Conservation (phyloP, 805 yeast species). For the Hanseniaspora meyeri region DNA sequence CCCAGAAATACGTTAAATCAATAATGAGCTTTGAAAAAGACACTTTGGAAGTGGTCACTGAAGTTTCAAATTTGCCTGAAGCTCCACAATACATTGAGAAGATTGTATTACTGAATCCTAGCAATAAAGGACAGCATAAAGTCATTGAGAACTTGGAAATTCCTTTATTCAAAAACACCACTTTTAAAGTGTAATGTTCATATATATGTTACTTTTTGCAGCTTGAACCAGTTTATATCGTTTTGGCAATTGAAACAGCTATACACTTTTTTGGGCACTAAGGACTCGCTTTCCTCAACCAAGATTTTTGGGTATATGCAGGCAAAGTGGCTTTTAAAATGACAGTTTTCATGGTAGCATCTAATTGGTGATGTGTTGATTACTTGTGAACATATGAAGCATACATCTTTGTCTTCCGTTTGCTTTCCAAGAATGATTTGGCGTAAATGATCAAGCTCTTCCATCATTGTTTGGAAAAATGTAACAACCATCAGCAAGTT, state of each 20-base stretch:
- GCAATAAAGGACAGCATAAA: constrained; percentile 11
- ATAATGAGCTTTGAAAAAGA: constrained; percentile 31
- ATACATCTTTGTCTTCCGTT: neutral
- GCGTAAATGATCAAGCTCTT: neutral
- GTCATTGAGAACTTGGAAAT: constrained; percentile 42
- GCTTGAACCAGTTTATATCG: constrained; percentile 23
- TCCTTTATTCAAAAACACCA: constrained; percentile 38
- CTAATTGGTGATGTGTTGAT: constrained; percentile 3
- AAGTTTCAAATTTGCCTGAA: neutral
- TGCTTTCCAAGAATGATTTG: neutral
- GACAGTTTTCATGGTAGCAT: constrained; percentile 29
- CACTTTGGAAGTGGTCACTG: constrained; percentile 19
- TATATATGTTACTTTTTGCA: constrained; percentile 23
- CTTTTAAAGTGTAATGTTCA: constrained; percentile 19
- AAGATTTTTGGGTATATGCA: constrained; percentile 27
- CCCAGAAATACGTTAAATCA: constrained; percentile 39
- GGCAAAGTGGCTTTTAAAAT: constrained; percentile 28
- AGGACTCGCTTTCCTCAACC: constrained; percentile 13
- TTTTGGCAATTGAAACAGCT: constrained; percentile 25
- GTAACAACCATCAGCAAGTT: constrained; percentile 23
- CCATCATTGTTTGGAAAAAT: constrained; percentile 19
- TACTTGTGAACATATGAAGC: neutral
- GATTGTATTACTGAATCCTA: constrained; percentile 3
- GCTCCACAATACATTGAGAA: constrained; percentile 9
- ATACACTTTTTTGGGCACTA: constrained; percentile 23